Evolutionary conservation across 2,329 filamentous ascomycete species (phyloP), one percentile per base, ranked within the genome.

Genomic region (Lojkania enalia): DNA sequence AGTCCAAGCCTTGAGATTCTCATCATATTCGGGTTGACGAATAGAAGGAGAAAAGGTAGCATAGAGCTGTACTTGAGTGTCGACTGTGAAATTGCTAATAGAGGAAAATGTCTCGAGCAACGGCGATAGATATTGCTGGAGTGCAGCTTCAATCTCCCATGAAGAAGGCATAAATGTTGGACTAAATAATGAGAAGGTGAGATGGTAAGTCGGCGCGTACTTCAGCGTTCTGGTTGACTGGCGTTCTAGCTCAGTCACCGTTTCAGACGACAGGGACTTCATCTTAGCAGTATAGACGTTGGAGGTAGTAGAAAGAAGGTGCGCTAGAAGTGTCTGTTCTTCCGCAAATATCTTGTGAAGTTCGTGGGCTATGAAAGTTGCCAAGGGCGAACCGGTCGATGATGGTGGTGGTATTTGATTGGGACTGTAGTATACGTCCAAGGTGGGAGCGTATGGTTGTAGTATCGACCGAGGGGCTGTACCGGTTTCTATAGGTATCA

Each of bases 61-160:
- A 64, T 96, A 96, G 0, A 97, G 80, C 71, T 99, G 94, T 2
- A 99, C 88, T 71, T 99, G 94, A 0, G 90, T 95, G 64, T 97
- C 91, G 38, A 97, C 86, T 12, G 91, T 96, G 63, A 99, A 97
- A 67, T 95, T 92, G 74, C 91, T 94, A 54, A 96, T 95, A 1
- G 86, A 79, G 0, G 84, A 81, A 20, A 97, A 81, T 19, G 90
- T 84, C 32, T 88, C 79, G 0, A 99, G 77, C 35, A 97, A 78
- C 0, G 94, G 92, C 41, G 82, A 77, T 69, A 99, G 84, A 69
- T 95, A 92, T 54, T 88, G 80, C 18, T 85, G 79, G 7, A 97
- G 79, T 0, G 92, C 90, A 25, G 80, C 72, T 54, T 96, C 87
- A 39, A 97, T 89, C 40, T 95, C 89, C 94, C 94, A 99, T 7